Evolutionary conservation across 306 rosid genomes (phyloP), one percentile per base, ranked within the genome.

Genomic region (Ormosia emarginata): DNA sequence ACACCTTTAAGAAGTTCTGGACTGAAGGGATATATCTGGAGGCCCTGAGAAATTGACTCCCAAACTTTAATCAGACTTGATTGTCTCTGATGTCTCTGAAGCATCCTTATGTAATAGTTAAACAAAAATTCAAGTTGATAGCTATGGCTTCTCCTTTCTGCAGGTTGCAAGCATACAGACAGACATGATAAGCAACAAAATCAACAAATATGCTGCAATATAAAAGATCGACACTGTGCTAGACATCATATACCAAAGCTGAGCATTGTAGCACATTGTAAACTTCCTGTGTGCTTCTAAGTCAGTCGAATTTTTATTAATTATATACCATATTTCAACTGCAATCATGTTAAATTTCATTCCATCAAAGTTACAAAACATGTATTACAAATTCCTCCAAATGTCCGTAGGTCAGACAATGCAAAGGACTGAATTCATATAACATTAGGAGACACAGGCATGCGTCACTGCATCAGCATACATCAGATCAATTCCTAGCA

Each of bases 91-190:
- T 93, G 92, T 83, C 92, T 86, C 78, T 62, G 85, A 84, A 93
- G 94, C 91, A 95, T 89, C 90, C 81, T 90, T 89, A 88, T 87
- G 86, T 88, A 90, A 86, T 81, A 93, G 78, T 88, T 87, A 84
- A 95, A 92, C 90, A 95, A 81, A 85, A 73, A 71, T 81, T 95
- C 99, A 74, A 95, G 93, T 39, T 93, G 96, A 90, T 82, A 74
- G 73, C 94, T 92, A 12, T 64, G 91, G 77, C 93, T 90, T 86
- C 90, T 89, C 85, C 98, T 93, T 78, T 89, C 99, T 95, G 97
- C 89, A 78, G 65, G 74, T 85, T 62, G 67, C 55, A 79, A 78
- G 63, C 36, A 88, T 62, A 63, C 24, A 63, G 56, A 79, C n/a
- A 79, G 79, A 50, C 50, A 73, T 30, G 14, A 71, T 79, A 78